These are phyloP conservation scores for Hypomyces perniciosus DNA, from an alignment of 2,329 filamentous ascomycete species.

Conservation along the genomic window DNA sequence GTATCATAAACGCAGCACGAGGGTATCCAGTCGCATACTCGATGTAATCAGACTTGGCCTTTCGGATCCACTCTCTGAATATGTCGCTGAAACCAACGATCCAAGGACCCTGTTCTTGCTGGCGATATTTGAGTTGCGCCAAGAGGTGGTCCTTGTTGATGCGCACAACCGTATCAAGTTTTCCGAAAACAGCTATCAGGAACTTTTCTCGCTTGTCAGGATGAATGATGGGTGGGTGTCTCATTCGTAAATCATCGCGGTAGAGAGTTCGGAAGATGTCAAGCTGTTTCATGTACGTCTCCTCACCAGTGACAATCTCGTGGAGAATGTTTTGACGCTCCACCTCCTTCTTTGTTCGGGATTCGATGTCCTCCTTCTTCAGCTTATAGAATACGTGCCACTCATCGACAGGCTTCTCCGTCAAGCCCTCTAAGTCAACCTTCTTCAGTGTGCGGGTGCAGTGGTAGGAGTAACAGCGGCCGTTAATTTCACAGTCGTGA, in stretches of 20 bases:
- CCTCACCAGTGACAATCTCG: slow-evolving; percentile 90
- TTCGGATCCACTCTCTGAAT: slow-evolving; percentile 96
- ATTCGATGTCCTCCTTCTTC: slow-evolving; percentile 67
- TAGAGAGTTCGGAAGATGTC: slow-evolving; percentile 83
- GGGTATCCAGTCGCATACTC: slow-evolving; percentile 89
- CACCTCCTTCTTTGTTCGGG: slow-evolving; percentile 75
- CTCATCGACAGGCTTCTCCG: slow-evolving; percentile 64
- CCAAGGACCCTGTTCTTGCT: slow-evolving; percentile 95
- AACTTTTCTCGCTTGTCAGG: slow-evolving; percentile 76
- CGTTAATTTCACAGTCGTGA: slow-evolving; percentile 63
- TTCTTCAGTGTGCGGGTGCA: slow-evolving; percentile 94
- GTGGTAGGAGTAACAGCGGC: slow-evolving; percentile 87
- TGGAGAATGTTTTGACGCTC: slow-evolving; percentile 91
- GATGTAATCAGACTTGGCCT: slow-evolving; percentile 81
- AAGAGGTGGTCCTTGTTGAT: slow-evolving; percentile 91
- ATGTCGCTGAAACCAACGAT: slow-evolving; percentile 92
- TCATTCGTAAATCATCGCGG: slow-evolving; percentile 67
- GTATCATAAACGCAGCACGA: slow-evolving; percentile 73
- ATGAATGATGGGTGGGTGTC: slow-evolving; percentile 74
- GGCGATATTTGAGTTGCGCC: slow-evolving; percentile 90
- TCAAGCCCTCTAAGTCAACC: slow-evolving; percentile 74
- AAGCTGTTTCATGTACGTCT: slow-evolving; percentile 82
- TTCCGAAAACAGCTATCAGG: slow-evolving; percentile 80
- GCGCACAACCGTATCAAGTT: slow-evolving; percentile 78
- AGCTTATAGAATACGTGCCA: slow-evolving; percentile 89